These are phyloP conservation scores for Berberis thunbergii DNA, from an alignment of 164 flowering plant species.

Conservation along the genomic window DNA sequence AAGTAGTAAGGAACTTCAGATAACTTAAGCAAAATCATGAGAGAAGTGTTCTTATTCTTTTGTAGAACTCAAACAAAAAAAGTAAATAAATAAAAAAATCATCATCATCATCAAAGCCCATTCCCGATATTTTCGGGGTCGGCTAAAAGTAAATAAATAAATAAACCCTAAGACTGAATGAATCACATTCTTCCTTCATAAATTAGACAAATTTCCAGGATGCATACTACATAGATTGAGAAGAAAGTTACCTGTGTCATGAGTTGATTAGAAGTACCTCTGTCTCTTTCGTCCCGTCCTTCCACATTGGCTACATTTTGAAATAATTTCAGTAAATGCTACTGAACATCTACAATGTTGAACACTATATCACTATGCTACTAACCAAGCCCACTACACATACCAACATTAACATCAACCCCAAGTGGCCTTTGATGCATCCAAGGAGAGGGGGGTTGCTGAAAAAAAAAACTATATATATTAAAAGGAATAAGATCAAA, in stretches of 20 bases:
- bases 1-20: not conserved
- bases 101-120: too few species aligned
- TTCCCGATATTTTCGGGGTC: too few species aligned
- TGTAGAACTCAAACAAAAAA: not conserved
- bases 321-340: slow-evolving; percentile 2
- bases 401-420: slow-evolving; percentile 4
- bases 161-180: too few species aligned
- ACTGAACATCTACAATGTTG: not conserved
- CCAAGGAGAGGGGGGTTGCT: slow-evolving; percentile 4
- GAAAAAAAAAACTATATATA: not conserved
- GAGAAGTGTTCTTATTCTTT: not conserved
- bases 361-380: not conserved
- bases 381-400: not conserved
- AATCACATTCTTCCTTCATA: not conserved
- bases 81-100: too few species aligned
- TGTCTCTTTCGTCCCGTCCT: slow-evolving; percentile 71
- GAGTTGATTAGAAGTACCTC: slow-evolving; percentile 55
- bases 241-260: slow-evolving; percentile 51
- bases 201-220: not conserved
- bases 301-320: slow-evolving; percentile 69
- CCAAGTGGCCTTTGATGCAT: slow-evolving; percentile 1
- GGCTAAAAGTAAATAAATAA: too few species aligned
- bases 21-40: not conserved
- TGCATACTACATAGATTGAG: not conserved
- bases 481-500: too few species aligned